These are phyloP conservation scores for Pestalotiopsis sp. DNA, from an alignment of 2,329 filamentous ascomycete species.

Conservation along the genomic window DNA sequence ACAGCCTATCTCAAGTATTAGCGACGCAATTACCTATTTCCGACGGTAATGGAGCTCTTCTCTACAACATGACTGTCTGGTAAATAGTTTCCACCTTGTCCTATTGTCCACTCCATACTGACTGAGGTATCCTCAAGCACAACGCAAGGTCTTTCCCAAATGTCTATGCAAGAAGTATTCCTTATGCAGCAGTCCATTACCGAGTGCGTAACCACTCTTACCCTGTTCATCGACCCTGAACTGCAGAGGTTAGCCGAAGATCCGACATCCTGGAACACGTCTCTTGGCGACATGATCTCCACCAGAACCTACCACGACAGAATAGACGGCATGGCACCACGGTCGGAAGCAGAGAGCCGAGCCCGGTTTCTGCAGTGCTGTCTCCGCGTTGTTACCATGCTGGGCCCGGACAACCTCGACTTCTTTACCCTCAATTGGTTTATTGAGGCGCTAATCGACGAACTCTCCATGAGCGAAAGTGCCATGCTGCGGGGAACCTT, in stretches of 20 bases:
- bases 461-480: conserved; percentile 23
- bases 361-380: conserved; percentile 26
- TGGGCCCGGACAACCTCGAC: conserved; percentile 23
- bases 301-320: conserved; percentile 17
- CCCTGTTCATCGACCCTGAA: neutral
- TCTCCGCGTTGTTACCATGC: conserved; percentile 22
- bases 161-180: conserved; percentile 22
- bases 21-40: conserved; percentile 21
- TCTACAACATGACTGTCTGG: conserved; percentile 24
- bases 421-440: conserved; percentile 28
- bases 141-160: conserved; percentile 22
- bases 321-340: conserved; percentile 17
- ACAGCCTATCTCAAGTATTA: conserved; percentile 22
- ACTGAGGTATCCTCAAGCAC: conserved; percentile 15
- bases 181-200: conserved; percentile 20
- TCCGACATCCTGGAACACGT: conserved; percentile 19
- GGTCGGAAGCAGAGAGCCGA: conserved; percentile 24
- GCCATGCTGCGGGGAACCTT: conserved; percentile 24
- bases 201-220: neutral
- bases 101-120: neutral
- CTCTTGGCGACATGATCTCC: conserved; percentile 19
- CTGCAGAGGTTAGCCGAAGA: conserved; percentile 11
- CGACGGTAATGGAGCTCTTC: conserved; percentile 21
- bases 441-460: conserved; percentile 25
- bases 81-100: conserved; percentile 10